Evolutionary conservation across 2,329 filamentous ascomycete species (phyloP).

Genomic region (Madurella mycetomatis): DNA sequence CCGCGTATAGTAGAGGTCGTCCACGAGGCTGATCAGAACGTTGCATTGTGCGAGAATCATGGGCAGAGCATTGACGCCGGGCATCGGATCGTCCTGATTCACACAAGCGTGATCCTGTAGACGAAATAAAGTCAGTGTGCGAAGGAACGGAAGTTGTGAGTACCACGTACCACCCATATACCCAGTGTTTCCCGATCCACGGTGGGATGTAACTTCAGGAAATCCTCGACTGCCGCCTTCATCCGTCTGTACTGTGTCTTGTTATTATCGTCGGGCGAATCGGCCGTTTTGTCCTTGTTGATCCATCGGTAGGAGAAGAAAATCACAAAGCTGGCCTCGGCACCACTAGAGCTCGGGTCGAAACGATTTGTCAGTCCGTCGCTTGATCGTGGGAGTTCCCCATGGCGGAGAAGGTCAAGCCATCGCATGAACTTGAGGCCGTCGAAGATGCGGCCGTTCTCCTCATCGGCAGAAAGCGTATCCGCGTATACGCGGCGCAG

Average conservation of each 20-base stretch:
- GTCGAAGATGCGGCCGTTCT: slow-evolving; percentile 15
- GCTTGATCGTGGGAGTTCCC: slow-evolving; percentile 27
- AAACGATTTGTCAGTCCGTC: slow-evolving; percentile 21
- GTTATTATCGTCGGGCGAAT: slow-evolving; percentile 28
- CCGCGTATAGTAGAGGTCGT: slow-evolving; percentile 33
- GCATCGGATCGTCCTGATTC: slow-evolving; percentile 32
- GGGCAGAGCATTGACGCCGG: slow-evolving; percentile 34
- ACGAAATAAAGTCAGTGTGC: no score
- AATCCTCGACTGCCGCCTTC: slow-evolving; percentile 28
- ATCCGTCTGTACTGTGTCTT: slow-evolving; percentile 33
- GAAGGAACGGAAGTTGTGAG: not conserved
- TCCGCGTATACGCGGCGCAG: slow-evolving; percentile 27
- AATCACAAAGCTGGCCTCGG: slow-evolving; percentile 14
- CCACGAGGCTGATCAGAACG: slow-evolving; percentile 36
- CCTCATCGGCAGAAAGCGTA: slow-evolving; percentile 21
- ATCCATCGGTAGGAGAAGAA: slow-evolving; percentile 37
- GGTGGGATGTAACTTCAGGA: slow-evolving; percentile 25
- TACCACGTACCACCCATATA: slow-evolving; percentile 30
- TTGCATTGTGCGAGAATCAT: slow-evolving; percentile 38
- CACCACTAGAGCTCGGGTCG: not conserved
- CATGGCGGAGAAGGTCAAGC: slow-evolving; percentile 25
- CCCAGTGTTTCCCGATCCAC: slow-evolving; percentile 24
- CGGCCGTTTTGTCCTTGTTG: slow-evolving; percentile 13
- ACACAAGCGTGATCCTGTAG: slow-evolving; percentile 36
- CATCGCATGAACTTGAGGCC: slow-evolving; percentile 15